Conservation (phyloP, 2,329 filamentous ascomycete species). For the Periconia digitata region DNA sequence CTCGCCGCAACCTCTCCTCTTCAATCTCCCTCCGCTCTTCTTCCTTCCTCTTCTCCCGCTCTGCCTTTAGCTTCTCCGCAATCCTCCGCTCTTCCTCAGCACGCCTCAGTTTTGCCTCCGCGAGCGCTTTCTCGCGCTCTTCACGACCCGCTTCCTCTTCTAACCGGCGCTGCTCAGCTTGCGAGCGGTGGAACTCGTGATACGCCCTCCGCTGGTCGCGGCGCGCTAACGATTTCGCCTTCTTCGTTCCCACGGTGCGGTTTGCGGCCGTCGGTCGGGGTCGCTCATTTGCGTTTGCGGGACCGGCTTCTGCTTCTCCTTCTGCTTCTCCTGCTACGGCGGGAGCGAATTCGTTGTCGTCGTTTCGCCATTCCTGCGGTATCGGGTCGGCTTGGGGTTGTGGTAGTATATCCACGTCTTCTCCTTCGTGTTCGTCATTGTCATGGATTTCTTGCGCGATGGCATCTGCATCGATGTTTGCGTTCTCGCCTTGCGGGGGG, state of each 20-base stretch:
- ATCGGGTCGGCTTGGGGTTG: not conserved
- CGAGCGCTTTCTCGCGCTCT: slow-evolving; percentile 48
- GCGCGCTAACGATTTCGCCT: slow-evolving; percentile 51
- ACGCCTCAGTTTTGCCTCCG: slow-evolving; percentile 45
- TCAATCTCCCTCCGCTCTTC: slow-evolving; percentile 41
- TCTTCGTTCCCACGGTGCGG: slow-evolving; percentile 50
- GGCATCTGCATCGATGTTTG: slow-evolving; percentile 11
- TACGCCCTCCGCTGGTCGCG: slow-evolving; percentile 49
- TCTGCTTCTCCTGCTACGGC: slow-evolving; percentile 1
- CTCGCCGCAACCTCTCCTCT: slow-evolving; percentile 32
- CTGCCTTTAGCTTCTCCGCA: slow-evolving; percentile 42
- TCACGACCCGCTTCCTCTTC: slow-evolving; percentile 46
- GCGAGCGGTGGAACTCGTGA: slow-evolving; percentile 52
- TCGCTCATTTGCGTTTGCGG: slow-evolving; percentile 28
- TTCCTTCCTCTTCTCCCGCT: slow-evolving; percentile 43
- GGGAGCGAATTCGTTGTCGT: not conserved
- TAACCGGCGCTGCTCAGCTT: slow-evolving; percentile 50
- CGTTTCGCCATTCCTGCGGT: not conserved
- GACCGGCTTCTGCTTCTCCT: slow-evolving; percentile 29
- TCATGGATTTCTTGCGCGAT: slow-evolving; percentile 17
- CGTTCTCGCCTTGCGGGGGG: not conserved
- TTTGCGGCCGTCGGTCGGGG: slow-evolving; percentile 31
- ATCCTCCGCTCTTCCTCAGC: slow-evolving; percentile 47
- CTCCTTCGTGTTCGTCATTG: slow-evolving; percentile 8
- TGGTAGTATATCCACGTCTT: too few species aligned